A percentile compares a stretch with the other conserved stretches of the same genome.
These are phyloP conservation scores for Salix dunnii DNA, from an alignment of 345 rosid species.

Conservation along the genomic window DNA sequence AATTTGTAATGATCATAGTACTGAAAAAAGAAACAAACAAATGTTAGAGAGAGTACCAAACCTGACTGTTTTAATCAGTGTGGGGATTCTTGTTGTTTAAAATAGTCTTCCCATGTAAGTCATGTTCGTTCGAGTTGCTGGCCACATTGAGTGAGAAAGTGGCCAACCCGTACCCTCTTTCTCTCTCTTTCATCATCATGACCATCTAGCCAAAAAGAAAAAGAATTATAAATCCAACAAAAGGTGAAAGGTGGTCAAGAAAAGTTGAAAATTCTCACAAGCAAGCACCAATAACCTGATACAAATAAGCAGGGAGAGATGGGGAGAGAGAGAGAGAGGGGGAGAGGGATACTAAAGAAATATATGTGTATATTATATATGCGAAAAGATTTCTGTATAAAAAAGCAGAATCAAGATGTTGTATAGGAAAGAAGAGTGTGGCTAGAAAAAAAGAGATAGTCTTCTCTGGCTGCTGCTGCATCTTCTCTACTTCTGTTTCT, in stretches of 20 bases:
- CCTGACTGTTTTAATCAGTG: conserved; percentile 28
- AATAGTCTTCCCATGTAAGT: conserved; percentile 53
- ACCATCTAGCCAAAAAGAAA: conserved; percentile 7
- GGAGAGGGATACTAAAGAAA: not conserved
- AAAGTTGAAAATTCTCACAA: conserved; percentile 16
- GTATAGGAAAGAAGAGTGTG: conserved; percentile 23
- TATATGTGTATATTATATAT: not conserved
- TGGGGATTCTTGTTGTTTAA: conserved; percentile 27
- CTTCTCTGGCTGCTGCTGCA: conserved; percentile 29
- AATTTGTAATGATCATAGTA: not conserved
- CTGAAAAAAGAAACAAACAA: not conserved
- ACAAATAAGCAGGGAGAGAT: conserved; percentile 17
- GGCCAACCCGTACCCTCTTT: conserved; percentile 34
- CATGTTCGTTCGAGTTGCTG: conserved; percentile 45
- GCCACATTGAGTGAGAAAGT: conserved; percentile 52
- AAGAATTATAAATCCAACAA: conserved; percentile 34
- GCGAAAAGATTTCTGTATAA: not conserved
- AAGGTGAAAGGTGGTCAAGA: conserved; percentile 20
- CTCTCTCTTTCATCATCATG: conserved; percentile 26
- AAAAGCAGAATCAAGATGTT: conserved; percentile 12
- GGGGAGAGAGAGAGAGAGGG: not conserved
- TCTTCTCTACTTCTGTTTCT: not conserved
- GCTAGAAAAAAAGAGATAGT: conserved; percentile 26
- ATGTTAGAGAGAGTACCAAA: conserved; percentile 6
- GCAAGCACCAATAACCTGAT: conserved; percentile 14